Evolutionary conservation across 1,284 basidiomycete species (phyloP).

Genomic region (Ceratobasidium sp.): DNA sequence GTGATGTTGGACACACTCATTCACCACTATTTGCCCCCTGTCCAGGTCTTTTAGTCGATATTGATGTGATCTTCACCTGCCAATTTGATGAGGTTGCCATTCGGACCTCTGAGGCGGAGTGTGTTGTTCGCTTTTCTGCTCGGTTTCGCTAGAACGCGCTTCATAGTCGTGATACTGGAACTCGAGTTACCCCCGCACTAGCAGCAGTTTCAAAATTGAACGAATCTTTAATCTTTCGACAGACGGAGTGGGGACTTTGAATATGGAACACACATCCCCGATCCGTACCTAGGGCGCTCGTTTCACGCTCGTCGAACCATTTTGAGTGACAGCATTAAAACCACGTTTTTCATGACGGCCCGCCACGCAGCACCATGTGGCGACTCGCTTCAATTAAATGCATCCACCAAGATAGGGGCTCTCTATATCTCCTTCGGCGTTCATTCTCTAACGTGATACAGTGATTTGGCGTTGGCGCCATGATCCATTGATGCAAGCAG

Average conservation of each 20-base stretch:
- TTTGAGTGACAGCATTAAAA: slow-evolving; percentile 21
- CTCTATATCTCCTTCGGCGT: neutral
- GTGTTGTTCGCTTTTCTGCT: neutral
- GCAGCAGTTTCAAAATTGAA: neutral
- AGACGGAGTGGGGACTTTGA: slow-evolving; percentile 13
- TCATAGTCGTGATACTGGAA: neutral
- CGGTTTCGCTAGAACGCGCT: neutral
- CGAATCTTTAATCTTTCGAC: neutral
- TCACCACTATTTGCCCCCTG: too few relatives aligned
- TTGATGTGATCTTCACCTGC: too few relatives aligned
- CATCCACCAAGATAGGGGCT: neutral
- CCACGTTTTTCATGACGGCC: slow-evolving; percentile 24
- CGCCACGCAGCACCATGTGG: slow-evolving; percentile 12
- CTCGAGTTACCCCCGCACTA: slow-evolving; percentile 1
- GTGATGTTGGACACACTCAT: neutral
- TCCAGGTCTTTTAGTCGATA: too few relatives aligned
- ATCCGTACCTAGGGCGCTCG: neutral
- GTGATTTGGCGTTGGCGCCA: too few relatives aligned
- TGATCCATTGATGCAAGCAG: too few relatives aligned
- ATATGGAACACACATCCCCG: slow-evolving; percentile 10
- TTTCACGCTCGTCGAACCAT: slow-evolving; percentile 1
- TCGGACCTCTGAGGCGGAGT: too few relatives aligned
- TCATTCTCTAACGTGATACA: too few relatives aligned
- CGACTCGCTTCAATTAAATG: neutral
- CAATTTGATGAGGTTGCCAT: too few relatives aligned